A percentile compares a stretch with the other conserved stretches of the same genome.
These are phyloP conservation scores for Fraxinus ornus DNA, from an alignment of 305 asterid genomes.

Conservation along the genomic window DNA sequence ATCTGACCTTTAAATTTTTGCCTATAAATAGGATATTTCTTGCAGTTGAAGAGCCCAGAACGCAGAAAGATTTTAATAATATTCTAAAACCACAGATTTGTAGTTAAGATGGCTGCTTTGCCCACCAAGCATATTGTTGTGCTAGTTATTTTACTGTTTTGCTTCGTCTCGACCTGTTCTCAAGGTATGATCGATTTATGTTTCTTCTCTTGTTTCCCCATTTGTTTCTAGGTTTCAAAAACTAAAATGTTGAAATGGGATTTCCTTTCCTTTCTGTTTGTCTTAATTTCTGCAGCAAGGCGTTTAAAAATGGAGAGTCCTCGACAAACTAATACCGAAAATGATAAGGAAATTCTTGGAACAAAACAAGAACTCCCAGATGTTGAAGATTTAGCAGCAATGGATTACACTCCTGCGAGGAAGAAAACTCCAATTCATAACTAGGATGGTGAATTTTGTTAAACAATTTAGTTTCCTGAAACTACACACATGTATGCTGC, in stretches of 20 bases:
- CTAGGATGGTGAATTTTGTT: constrained; percentile 7
- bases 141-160: neutral
- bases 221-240: neutral
- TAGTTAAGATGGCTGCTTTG: neutral
- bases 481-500: neutral
- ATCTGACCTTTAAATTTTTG: neutral
- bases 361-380: constrained; percentile 3
- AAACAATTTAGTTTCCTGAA: neutral
- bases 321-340: neutral
- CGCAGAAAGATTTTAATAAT: neutral
- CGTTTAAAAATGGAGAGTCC: constrained; percentile 5
- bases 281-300: constrained; percentile 11
- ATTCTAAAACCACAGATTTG: neutral
- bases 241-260: neutral
- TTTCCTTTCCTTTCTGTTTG: neutral
- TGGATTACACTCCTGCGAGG: constrained; percentile 20
- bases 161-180: neutral
- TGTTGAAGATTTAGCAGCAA: constrained; percentile 10
- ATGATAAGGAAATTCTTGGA: neutral
- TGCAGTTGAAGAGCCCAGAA: neutral
- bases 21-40: constrained; percentile 1
- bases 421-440: constrained; percentile 22
- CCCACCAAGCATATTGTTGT: neutral
- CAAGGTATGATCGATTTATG: neutral
- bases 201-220: neutral